Conservation (phyloP, 176 grass and related monocot species). For the Saccharum spontaneum region DNA sequence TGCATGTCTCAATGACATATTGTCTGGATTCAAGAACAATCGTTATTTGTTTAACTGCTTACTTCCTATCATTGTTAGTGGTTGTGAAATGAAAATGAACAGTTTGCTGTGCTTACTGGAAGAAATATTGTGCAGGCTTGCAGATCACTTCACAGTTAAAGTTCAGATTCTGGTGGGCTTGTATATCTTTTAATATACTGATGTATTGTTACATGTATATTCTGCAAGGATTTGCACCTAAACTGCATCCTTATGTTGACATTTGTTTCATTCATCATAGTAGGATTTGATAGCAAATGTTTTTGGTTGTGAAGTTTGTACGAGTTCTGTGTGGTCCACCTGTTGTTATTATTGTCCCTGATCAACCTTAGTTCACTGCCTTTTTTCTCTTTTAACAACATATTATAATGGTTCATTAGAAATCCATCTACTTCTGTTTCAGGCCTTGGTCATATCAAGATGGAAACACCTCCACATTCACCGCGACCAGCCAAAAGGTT, state of each 20-base stretch:
- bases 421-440: slow-evolving; percentile 34
- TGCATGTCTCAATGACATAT: slow-evolving; percentile 26
- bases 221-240: slow-evolving; percentile 21
- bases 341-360: slow-evolving; percentile 22
- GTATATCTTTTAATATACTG: neutral
- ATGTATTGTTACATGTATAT: slow-evolving; percentile 13
- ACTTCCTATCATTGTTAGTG: slow-evolving; percentile 5
- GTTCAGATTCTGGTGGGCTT: neutral
- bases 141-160: slow-evolving; percentile 13
- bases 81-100: neutral
- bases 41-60: slow-evolving; percentile 5
- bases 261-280: slow-evolving; percentile 5
- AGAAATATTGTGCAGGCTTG: slow-evolving; percentile 11
- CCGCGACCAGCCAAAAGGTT: slow-evolving; percentile 57
- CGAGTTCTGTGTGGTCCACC: slow-evolving; percentile 1
- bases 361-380: slow-evolving; percentile 6
- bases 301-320: slow-evolving; percentile 20
- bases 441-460: slow-evolving; percentile 72
- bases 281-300: slow-evolving; percentile 21
- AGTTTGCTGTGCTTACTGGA: neutral
- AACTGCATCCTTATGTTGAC: slow-evolving; percentile 4
- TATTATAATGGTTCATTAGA: slow-evolving; percentile 8
- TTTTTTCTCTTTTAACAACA: slow-evolving; percentile 4
- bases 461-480: slow-evolving; percentile 74
- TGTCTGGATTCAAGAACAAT: neutral